These are phyloP conservation scores for Alternaria viburni DNA, from an alignment of 2,329 filamentous ascomycete species.

Conservation along the genomic window DNA sequence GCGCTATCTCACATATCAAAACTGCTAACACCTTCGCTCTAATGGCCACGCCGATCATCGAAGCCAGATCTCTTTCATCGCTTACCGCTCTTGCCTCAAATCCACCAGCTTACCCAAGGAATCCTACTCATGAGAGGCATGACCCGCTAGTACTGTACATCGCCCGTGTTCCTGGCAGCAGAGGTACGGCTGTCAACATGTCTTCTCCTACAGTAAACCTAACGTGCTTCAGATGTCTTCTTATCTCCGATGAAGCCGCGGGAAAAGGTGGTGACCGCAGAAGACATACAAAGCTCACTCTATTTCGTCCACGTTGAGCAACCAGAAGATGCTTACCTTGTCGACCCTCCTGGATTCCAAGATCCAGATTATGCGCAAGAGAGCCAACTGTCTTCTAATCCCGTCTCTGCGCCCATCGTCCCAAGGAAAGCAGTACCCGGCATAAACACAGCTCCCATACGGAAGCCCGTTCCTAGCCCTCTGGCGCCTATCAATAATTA, in stretches of 20 bases:
- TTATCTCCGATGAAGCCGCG: constrained; percentile 89
- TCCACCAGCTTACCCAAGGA: constrained; percentile 83
- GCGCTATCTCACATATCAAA: constrained; percentile 9
- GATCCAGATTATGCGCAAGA: constrained; percentile 19
- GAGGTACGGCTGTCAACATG: constrained; percentile 64
- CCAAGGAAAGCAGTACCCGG: constrained; percentile 39
- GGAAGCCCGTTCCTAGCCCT: constrained; percentile 39
- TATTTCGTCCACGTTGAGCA: constrained; percentile 88
- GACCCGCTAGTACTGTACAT: constrained; percentile 87
- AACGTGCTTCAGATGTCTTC: constrained; percentile 73
- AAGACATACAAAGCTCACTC: constrained; percentile 84
- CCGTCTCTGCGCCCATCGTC: constrained; percentile 23
- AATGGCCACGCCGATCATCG: constrained; percentile 57
- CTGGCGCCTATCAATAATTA: constrained; percentile 33
- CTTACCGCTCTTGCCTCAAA: constrained; percentile 83
- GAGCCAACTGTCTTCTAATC: constrained; percentile 11
- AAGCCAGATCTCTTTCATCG: constrained; percentile 82
- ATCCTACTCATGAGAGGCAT: constrained; percentile 71
- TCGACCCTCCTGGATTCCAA: constrained; percentile 22
- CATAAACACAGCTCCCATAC: constrained; percentile 17
- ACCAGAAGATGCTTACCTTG: constrained; percentile 57
- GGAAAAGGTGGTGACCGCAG: constrained; percentile 83
- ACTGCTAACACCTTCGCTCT: constrained; percentile 18
- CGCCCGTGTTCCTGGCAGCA: constrained; percentile 86
- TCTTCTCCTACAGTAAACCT: constrained; percentile 8